Percentiles rank a stretch among this genome's conserved stretches.
Evolutionary conservation across 345 rosid genomes (phyloP).

Genomic region (Triadica sebifera): DNA sequence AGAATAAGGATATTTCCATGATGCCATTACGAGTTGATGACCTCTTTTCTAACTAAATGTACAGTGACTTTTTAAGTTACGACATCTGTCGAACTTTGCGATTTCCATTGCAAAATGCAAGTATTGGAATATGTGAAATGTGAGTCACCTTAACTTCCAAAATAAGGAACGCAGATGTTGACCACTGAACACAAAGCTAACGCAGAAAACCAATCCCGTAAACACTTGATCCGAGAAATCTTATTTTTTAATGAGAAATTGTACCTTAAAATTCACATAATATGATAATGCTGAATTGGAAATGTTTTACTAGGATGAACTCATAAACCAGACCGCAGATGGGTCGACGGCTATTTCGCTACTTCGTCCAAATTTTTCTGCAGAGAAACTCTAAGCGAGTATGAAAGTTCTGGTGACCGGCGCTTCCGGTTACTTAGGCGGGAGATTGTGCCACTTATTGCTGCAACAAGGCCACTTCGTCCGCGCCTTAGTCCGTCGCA

Average conservation of each 20-base stretch:
- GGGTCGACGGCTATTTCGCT: constrained; percentile 31
- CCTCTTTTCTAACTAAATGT: constrained; percentile 19
- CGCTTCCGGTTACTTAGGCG: constrained; percentile 80
- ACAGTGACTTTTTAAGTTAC: constrained; percentile 3
- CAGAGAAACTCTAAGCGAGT: constrained; percentile 3
- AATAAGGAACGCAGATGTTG: too few species aligned
- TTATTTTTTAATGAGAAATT: too few species aligned
- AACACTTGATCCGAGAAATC: too few species aligned
- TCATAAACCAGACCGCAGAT: too few species aligned
- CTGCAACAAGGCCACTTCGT: constrained; percentile 54
- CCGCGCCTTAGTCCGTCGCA: constrained; percentile 79
- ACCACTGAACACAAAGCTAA: too few species aligned
- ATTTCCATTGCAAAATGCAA: neutral
- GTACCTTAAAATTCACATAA: too few species aligned
- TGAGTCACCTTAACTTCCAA: too few species aligned
- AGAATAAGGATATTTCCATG: neutral
- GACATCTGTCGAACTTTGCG: constrained; percentile 13
- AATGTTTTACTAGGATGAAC: too few species aligned
- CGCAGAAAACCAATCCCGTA: too few species aligned
- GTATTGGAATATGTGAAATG: neutral
- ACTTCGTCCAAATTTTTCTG: constrained; percentile 9
- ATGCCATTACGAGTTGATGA: constrained; percentile 23
- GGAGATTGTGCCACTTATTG: constrained; percentile 70
- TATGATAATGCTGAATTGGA: constrained; percentile 36
- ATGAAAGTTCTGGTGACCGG: constrained; percentile 74